Percentiles rank a stretch among this genome's conserved stretches.
Conservation (phyloP, 2,329 filamentous ascomycete genomes). For the Exophiala alcalophila region DNA sequence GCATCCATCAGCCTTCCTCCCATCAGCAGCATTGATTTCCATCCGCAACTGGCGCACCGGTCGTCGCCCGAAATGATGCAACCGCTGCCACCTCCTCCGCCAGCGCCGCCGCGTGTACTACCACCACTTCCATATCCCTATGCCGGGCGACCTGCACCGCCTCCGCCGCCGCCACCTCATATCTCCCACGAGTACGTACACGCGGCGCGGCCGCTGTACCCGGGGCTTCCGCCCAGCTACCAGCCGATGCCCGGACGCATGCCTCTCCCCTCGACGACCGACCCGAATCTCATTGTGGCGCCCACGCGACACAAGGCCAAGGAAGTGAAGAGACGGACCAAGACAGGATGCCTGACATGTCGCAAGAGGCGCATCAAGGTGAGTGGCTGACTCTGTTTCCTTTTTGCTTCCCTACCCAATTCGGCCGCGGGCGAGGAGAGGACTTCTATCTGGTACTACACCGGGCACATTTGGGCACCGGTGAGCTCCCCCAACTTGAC, state of each 20-base stretch:
- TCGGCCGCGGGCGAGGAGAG: too few relatives aligned
- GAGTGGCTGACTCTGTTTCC: slow-evolving; percentile 36
- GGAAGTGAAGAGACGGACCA: slow-evolving; percentile 73
- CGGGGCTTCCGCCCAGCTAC: slow-evolving; percentile 25
- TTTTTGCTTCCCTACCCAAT: slow-evolving; percentile 15
- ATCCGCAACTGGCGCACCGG: slow-evolving; percentile 24
- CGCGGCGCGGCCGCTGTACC: slow-evolving; percentile 26
- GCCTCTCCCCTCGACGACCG: slow-evolving; percentile 28
- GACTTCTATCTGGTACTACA: too few relatives aligned
- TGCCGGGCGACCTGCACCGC: slow-evolving; percentile 24
- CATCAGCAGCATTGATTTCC: slow-evolving; percentile 31
- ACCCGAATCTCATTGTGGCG: slow-evolving; percentile 28
- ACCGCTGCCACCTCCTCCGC: slow-evolving; percentile 28
- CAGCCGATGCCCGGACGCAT: slow-evolving; percentile 24
- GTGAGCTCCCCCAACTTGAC: too few relatives aligned
- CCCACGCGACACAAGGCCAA: slow-evolving; percentile 55
- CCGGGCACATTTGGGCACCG: too few relatives aligned
- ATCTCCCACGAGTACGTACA: slow-evolving; percentile 26
- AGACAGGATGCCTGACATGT: slow-evolving; percentile 67
- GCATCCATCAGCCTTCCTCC: slow-evolving; percentile 31
- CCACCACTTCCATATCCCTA: slow-evolving; percentile 30
- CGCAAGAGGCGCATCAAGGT: slow-evolving; percentile 71
- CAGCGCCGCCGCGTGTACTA: slow-evolving; percentile 27
- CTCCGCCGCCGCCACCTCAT: slow-evolving; percentile 23
- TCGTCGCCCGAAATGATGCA: slow-evolving; percentile 29